A percentile compares a stretch with the other conserved stretches of the same genome.
Conservation (phyloP, 208 protist genomes). For the Borovskyia barvae region DNA sequence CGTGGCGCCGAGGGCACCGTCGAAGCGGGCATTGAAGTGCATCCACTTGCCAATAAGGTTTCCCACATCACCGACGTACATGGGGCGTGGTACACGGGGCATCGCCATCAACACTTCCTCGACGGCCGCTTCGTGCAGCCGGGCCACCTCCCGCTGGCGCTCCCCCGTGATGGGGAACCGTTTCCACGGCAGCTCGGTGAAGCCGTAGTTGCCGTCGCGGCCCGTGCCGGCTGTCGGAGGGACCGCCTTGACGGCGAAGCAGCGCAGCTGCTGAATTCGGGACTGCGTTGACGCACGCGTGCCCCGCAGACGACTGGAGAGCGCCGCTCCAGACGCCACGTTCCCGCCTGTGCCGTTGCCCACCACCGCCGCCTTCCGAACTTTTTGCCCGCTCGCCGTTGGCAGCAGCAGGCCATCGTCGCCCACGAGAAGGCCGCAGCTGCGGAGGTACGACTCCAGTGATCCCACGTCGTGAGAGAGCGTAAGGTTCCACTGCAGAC, state of each 20-base stretch:
- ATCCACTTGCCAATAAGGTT: slow-evolving; percentile 87
- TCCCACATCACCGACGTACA: slow-evolving; percentile 87
- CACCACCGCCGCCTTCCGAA: not conserved
- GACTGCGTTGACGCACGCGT: slow-evolving; percentile 11
- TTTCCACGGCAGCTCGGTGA: slow-evolving; percentile 46
- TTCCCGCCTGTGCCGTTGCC: not conserved
- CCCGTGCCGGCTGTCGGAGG: not conserved
- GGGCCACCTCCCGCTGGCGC: slow-evolving; percentile 41
- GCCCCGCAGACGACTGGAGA: slow-evolving; percentile 33
- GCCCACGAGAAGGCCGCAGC: slow-evolving; percentile 52
- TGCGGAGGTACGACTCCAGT: slow-evolving; percentile 50
- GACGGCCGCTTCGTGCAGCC: slow-evolving; percentile 49
- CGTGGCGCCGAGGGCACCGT: slow-evolving; percentile 67
- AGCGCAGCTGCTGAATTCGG: slow-evolving; percentile 32
- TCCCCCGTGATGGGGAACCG: slow-evolving; percentile 50
- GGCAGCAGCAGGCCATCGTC: slow-evolving; percentile 19
- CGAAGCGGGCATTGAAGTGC: slow-evolving; percentile 80
- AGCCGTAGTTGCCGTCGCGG: slow-evolving; percentile 7
- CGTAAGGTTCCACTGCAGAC: slow-evolving; percentile 67
- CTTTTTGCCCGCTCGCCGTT: slow-evolving; percentile 15
- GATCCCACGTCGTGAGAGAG: slow-evolving; percentile 56
- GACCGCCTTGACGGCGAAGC: slow-evolving; percentile 41
- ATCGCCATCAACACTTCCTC: slow-evolving; percentile 88
- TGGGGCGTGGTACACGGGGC: slow-evolving; percentile 62
- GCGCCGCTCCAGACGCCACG: not conserved